Conservation (phyloP, 2,329 filamentous ascomycete genomes). For the Aspergillus caelatus region DNA sequence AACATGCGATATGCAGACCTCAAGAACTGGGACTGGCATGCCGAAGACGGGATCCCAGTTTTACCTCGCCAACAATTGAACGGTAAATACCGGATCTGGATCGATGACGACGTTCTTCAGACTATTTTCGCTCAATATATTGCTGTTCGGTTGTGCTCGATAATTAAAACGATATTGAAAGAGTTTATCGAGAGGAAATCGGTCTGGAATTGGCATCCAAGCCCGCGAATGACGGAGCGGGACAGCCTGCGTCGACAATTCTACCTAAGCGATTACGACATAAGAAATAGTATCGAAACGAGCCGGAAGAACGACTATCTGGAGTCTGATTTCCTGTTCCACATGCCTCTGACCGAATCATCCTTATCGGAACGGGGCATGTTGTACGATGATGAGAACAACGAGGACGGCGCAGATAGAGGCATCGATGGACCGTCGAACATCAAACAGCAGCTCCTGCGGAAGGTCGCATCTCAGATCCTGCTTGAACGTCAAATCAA, state of each 20-base stretch:
- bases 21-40: constrained; percentile 48
- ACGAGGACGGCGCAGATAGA: constrained; percentile 27
- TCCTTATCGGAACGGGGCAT: constrained; percentile 27
- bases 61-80: constrained; percentile 47
- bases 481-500: constrained; percentile 38
- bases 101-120: constrained; percentile 52
- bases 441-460: constrained; percentile 45
- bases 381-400: constrained; percentile 28
- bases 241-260: constrained; percentile 31
- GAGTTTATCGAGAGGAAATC: constrained; percentile 7
- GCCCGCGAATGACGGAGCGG: constrained; percentile 14
- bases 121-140: constrained; percentile 51
- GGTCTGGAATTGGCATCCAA: constrained; percentile 19
- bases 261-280: constrained; percentile 18
- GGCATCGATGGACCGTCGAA: constrained; percentile 16
- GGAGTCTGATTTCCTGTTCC: constrained; percentile 38
- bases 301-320: constrained; percentile 27
- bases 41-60: constrained; percentile 44
- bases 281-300: not conserved
- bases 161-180: constrained; percentile 23
- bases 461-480: constrained; percentile 43
- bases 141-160: constrained; percentile 39
- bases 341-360: constrained; percentile 31
- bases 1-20: constrained; percentile 49
- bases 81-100: constrained; percentile 51